These are phyloP conservation scores for Amylostereum areolatum DNA, from an alignment of 1,284 basidiomycete species.

Conservation along the genomic window DNA sequence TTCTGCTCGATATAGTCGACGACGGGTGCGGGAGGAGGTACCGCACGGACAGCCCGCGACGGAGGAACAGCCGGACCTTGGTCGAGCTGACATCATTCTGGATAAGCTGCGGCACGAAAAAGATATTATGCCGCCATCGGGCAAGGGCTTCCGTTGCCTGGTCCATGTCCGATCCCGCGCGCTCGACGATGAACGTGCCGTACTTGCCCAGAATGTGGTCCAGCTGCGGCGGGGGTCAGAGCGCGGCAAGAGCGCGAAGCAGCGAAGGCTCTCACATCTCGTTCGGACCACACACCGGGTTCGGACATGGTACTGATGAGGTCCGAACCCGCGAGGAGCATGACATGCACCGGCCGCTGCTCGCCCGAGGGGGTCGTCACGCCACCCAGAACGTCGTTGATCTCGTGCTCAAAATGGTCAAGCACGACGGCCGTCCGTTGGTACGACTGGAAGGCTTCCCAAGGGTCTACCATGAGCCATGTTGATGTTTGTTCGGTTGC, in stretches of 20 bases:
- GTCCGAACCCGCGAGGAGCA: constrained; percentile 96
- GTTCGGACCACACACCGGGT: constrained; percentile 96
- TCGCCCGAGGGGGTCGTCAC: constrained; percentile 61
- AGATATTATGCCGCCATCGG: constrained; percentile 85
- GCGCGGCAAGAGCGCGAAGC: constrained; percentile 1
- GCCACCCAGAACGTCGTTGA: constrained; percentile 79
- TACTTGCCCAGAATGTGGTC: constrained; percentile 95
- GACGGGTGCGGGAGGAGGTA: constrained; percentile 88
- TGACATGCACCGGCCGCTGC: constrained; percentile 65
- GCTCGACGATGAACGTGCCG: constrained; percentile 93
- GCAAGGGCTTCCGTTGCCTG: constrained; percentile 73
- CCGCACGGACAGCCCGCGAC: constrained; percentile 89
- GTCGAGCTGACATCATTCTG: constrained; percentile 98
- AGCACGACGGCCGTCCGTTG: constrained; percentile 94
- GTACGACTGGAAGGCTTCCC: constrained; percentile 94
- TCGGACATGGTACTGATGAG: constrained; percentile 98
- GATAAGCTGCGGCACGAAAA: constrained; percentile 93
- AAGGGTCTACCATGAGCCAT: constrained; percentile 93
- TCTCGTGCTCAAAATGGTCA: constrained; percentile 92
- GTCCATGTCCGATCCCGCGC: constrained; percentile 89
- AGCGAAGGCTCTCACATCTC: constrained; percentile 60
- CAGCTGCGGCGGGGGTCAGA: constrained; percentile 43
- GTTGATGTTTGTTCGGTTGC: constrained; percentile 76
- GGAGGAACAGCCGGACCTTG: constrained; percentile 87
- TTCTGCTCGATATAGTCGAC: constrained; percentile 93